A percentile compares a stretch with the other conserved stretches of the same genome.
phyloP scores from a whole-genome alignment of 306 rosid genomes.

The Cicer chorassanicum region DNA sequence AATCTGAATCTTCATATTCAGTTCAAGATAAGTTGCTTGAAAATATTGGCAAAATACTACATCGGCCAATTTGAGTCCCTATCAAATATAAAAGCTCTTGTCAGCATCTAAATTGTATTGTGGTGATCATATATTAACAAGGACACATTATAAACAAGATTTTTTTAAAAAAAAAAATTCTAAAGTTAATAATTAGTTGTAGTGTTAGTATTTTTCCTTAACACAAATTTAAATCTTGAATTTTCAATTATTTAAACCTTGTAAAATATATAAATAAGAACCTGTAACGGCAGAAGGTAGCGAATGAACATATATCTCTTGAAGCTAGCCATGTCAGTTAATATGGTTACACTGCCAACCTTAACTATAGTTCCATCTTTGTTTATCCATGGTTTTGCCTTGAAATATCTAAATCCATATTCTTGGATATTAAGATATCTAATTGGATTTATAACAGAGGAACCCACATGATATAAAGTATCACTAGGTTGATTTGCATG shows the following conservation, averaged over 20 bases:
- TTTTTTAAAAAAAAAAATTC: too few species aligned
- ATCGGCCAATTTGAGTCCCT: conserved; percentile 74
- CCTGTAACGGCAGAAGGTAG: conserved; percentile 70
- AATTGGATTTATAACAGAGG: conserved; percentile 61
- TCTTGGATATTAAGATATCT: conserved; percentile 52
- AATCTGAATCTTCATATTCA: conserved; percentile 61
- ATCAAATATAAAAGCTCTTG: neutral
- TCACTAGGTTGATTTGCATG: conserved; percentile 58
- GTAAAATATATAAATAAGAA: neutral
- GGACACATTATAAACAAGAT: too few species aligned
- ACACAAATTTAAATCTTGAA: too few species aligned
- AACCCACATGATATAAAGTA: conserved; percentile 69
- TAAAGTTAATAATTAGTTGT: too few species aligned
- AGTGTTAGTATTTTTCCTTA: too few species aligned
- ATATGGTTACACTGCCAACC: conserved; percentile 53
- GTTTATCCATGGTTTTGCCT: conserved; percentile 69
- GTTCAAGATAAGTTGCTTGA: conserved; percentile 49
- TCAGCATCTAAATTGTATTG: neutral
- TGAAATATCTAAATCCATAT: conserved; percentile 56
- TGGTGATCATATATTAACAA: neutral
- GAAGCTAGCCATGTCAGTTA: conserved; percentile 68
- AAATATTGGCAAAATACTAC: conserved; percentile 72
- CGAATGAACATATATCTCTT: conserved; percentile 72
- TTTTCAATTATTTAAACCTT: too few species aligned
- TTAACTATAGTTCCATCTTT: conserved; percentile 68